These are phyloP conservation scores for Penicillium aurantiogriseum DNA, from an alignment of 2,329 filamentous ascomycete species.

Conservation along the genomic window DNA sequence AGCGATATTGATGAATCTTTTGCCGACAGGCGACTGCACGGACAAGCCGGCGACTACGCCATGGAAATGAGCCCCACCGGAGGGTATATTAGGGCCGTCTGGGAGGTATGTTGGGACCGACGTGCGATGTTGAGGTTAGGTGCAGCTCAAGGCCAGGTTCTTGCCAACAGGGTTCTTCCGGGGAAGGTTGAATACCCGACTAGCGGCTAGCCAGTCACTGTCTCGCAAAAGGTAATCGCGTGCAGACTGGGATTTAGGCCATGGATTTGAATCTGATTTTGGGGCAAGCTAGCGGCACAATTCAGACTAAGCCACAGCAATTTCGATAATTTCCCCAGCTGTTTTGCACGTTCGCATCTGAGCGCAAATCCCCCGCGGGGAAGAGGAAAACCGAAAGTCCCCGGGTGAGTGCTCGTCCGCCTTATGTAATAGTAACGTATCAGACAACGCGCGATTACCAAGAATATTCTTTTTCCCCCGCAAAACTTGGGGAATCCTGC, in stretches of 20 bases:
- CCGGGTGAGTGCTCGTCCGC: conserved; percentile 20
- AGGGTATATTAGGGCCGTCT: neutral
- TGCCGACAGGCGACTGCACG: conserved; percentile 26
- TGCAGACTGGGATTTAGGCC: neutral
- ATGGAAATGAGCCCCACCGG: conserved; percentile 13
- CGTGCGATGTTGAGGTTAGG: neutral
- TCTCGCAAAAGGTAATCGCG: conserved; percentile 19
- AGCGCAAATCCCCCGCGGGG: conserved; percentile 17
- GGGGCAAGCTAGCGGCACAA: neutral
- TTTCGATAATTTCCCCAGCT: neutral
- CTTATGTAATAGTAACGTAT: neutral
- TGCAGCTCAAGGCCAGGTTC: neutral
- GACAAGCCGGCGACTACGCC: conserved; percentile 14
- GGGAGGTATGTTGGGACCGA: neutral
- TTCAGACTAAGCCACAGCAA: neutral
- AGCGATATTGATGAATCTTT: conserved; percentile 29
- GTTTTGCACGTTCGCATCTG: conserved; percentile 1
- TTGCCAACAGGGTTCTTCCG: conserved; percentile 11
- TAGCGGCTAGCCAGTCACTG: conserved; percentile 20
- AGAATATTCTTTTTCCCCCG: conserved; percentile 3
- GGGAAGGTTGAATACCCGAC: conserved; percentile 15
- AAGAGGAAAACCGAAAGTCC: conserved; percentile 11
- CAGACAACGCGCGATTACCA: neutral
- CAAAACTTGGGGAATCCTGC: conserved; percentile 2
- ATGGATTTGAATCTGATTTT: neutral